Evolutionary conservation across 805 yeast genomes (phyloP).

Genomic region (Metahyphopichia silvanorum): DNA sequence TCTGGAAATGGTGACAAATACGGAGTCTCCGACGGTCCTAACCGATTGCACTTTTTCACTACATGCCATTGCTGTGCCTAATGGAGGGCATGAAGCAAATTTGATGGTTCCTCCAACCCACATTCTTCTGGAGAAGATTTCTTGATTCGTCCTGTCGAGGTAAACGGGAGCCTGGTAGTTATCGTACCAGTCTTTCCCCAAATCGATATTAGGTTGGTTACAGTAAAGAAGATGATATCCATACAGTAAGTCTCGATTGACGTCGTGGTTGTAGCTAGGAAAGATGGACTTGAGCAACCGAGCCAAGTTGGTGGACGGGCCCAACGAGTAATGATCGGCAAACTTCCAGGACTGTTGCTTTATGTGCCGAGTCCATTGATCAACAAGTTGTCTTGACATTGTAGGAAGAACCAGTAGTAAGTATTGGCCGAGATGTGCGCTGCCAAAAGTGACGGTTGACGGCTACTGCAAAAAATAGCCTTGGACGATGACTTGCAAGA

Average conservation of each 20-base stretch:
- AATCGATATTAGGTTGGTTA: conserved; percentile 49
- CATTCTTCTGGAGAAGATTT: conserved; percentile 57
- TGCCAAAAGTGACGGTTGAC: too few relatives aligned
- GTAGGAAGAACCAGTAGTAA: too few relatives aligned
- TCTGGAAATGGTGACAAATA: conserved; percentile 57
- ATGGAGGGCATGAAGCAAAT: conserved; percentile 22
- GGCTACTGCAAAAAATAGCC: too few relatives aligned
- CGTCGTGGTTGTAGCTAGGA: neutral
- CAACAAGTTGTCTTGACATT: conserved; percentile 2
- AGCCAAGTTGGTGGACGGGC: conserved; percentile 12
- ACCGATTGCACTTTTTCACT: conserved; percentile 49
- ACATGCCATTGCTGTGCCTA: conserved; percentile 44
- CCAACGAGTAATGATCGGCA: conserved; percentile 17
- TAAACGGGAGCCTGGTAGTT: conserved; percentile 64
- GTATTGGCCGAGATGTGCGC: too few relatives aligned
- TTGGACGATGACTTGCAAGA: too few relatives aligned
- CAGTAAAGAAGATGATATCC: conserved; percentile 65
- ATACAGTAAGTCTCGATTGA: neutral
- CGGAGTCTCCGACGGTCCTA: conserved; percentile 30
- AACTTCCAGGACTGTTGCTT: conserved; percentile 15
- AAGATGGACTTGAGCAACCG: neutral
- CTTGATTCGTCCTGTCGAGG: conserved; percentile 6
- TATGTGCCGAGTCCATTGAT: conserved; percentile 17
- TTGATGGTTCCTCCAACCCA: conserved; percentile 74
- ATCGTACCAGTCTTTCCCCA: conserved; percentile 79